Conservation (phyloP, 2,329 filamentous ascomycete genomes). For the Penicillium capsulatum region DNA sequence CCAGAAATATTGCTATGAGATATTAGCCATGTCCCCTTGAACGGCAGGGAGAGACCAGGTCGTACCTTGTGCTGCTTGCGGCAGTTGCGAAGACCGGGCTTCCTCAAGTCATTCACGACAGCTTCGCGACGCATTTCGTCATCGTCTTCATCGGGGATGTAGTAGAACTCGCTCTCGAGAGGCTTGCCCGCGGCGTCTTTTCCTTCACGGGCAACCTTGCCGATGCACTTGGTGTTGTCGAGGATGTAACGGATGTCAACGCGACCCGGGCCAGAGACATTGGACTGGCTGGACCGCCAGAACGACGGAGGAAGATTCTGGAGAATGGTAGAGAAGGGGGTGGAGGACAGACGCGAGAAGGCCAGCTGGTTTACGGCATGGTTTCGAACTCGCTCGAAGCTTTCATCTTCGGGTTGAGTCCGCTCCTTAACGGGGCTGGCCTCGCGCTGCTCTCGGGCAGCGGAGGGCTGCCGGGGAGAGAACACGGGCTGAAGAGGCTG, state of each 20-base stretch:
- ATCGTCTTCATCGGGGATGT: slow-evolving; percentile 79
- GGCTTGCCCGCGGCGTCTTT: slow-evolving; percentile 94
- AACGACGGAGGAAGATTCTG: slow-evolving; percentile 69
- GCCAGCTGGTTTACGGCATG: slow-evolving; percentile 94
- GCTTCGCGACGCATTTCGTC: slow-evolving; percentile 75
- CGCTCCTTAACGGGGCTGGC: slow-evolving; percentile 18
- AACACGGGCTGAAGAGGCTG: slow-evolving; percentile 35
- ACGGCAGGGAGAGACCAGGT: slow-evolving; percentile 13
- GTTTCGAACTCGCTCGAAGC: slow-evolving; percentile 53
- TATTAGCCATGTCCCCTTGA: slow-evolving; percentile 20
- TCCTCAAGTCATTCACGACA: slow-evolving; percentile 79
- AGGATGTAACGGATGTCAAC: slow-evolving; percentile 67
- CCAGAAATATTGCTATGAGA: slow-evolving; percentile 65
- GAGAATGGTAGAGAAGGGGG: slow-evolving; percentile 83
- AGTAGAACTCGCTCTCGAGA: slow-evolving; percentile 96
- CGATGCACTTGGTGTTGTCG: slow-evolving; percentile 71
- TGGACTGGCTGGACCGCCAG: slow-evolving; percentile 49
- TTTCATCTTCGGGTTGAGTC: slow-evolving; percentile 23
- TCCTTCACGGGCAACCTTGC: slow-evolving; percentile 81
- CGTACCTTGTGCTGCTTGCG: slow-evolving; percentile 95
- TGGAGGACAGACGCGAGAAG: slow-evolving; percentile 87
- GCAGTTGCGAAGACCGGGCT: slow-evolving; percentile 83
- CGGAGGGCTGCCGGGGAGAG: slow-evolving; percentile 27
- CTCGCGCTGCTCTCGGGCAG: slow-evolving; percentile 19
- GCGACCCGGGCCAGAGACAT: slow-evolving; percentile 51